Evolutionary conservation across 2,329 filamentous ascomycete species (phyloP), one percentile per base, ranked within the genome.

Genomic region (Hypoxylon sp.): DNA sequence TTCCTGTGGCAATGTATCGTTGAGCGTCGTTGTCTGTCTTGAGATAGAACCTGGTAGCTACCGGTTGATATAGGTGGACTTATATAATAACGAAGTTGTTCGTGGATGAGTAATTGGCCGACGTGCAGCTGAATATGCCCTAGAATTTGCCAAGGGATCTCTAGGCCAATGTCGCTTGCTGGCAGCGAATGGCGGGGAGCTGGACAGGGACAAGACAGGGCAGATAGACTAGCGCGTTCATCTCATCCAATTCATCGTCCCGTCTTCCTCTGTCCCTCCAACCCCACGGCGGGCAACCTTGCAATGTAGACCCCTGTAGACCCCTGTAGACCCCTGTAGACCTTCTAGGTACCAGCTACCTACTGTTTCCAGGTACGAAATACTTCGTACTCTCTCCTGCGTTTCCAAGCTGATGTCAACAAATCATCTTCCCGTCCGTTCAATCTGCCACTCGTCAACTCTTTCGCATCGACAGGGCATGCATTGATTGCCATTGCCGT

Each of bases 401-500:
- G 24, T 26, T 11, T 15, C 53, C 52, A 56, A 43, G 41, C 32
- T 48, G 52, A 46, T 41, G 13, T 47, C 48, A 59, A 62, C 60
- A 67, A 68, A 64, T 66, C 63, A 61, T 47, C 26, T 59, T 30
- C 53, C 32, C 54, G 20, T 56, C 13, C 46, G 24, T 55, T 48
- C 39, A 20, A 37, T 54, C 56, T 55, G 46, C 59, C 49, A 48
- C 48, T 37, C 30, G 28, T 39, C 50, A 15, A 19, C 37, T 56
- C 53, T 46, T 39, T 64, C 59, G 52, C 46, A 52, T 34, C 55
- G 47, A 48, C 60, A 59, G 41, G 60, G 47, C 63, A 61, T 67
- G 64, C 65, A 67, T 69, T 68, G 65, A 66, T 64, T 66, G 62
- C 43, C 59, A 53, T 64, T 66, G 56, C 65, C 44, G 37, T 41